Evolutionary conservation across 2,329 filamentous ascomycete species (phyloP).

Genomic region (Exophiala sideris): DNA sequence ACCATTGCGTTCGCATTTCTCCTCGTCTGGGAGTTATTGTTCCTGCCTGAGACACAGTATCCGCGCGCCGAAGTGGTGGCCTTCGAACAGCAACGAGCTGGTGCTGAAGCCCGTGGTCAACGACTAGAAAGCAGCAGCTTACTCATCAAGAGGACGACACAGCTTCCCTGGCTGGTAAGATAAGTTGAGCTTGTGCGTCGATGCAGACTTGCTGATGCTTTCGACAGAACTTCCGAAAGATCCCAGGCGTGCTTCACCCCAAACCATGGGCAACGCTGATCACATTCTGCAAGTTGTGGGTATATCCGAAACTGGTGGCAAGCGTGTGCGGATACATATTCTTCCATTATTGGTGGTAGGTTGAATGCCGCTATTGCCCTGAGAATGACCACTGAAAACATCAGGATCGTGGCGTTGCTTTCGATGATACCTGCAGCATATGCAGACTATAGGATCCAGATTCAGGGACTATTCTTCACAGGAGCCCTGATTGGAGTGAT

Average conservation of each 20-base stretch:
- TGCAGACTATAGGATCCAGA: constrained; percentile 5
- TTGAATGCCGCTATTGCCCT: background rate
- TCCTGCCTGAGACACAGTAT: constrained; percentile 13
- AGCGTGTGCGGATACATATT: constrained; percentile 11
- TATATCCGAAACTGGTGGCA: constrained; percentile 5
- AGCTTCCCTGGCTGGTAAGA: constrained; percentile 5
- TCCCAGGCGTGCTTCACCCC: constrained; percentile 10
- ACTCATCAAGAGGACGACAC: constrained; percentile 7
- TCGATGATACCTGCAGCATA: constrained; percentile 13
- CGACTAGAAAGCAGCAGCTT: background rate
- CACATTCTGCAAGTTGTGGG: constrained; percentile 6
- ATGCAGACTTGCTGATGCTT: background rate
- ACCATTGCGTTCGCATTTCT: constrained; percentile 9
- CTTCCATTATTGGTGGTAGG: constrained; percentile 16
- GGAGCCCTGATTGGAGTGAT: constrained; percentile 7
- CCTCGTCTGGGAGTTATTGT: constrained; percentile 1
- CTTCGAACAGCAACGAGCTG: background rate
- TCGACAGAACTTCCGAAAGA: constrained; percentile 9
- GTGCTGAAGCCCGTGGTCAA: background rate
- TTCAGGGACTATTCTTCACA: constrained; percentile 10
- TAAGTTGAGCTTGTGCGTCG: background rate
- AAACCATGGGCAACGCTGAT: constrained; percentile 10
- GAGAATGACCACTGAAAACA: background rate
- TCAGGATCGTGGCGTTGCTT: constrained; percentile 2
- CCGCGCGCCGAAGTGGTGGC: constrained; percentile 2